Percentiles rank a stretch among this genome's conserved stretches.
phyloP scores from a whole-genome alignment of 345 rosid species.

The Populus alba region DNA sequence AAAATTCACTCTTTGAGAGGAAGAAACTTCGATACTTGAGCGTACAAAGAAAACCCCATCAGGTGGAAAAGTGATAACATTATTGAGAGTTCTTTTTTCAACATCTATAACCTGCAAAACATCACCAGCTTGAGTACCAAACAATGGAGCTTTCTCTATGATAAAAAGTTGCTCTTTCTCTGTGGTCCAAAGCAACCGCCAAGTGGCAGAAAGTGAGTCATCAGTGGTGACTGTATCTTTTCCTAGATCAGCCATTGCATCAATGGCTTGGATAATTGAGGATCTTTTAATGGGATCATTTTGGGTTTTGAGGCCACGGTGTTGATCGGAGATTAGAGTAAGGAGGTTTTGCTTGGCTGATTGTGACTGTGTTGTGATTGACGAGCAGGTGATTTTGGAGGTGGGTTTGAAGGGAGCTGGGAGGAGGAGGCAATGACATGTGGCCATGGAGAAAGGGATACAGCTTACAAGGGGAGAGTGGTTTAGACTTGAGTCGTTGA shows the following conservation, averaged over 20 bases:
- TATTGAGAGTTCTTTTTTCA: slow-evolving; percentile 49
- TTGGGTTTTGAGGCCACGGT: slow-evolving; percentile 81
- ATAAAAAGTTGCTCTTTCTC: slow-evolving; percentile 95
- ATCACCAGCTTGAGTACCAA: slow-evolving; percentile 74
- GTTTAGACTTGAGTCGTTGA: background rate
- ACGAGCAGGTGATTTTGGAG: slow-evolving; percentile 34
- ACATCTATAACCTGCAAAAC: slow-evolving; percentile 91
- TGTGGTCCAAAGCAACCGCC: slow-evolving; percentile 90
- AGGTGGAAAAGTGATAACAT: slow-evolving; percentile 90
- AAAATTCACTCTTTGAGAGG: slow-evolving; percentile 77
- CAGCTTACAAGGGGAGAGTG: background rate
- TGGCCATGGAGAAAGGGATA: slow-evolving; percentile 1
- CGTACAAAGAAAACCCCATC: slow-evolving; percentile 88
- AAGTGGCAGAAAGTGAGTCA: slow-evolving; percentile 64
- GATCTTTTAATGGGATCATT: slow-evolving; percentile 50
- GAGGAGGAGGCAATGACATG: slow-evolving; percentile 8
- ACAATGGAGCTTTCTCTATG: slow-evolving; percentile 70
- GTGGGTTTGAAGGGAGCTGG: slow-evolving; percentile 13
- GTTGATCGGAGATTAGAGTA: slow-evolving; percentile 68
- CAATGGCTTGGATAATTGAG: slow-evolving; percentile 63
- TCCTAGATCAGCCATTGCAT: slow-evolving; percentile 58
- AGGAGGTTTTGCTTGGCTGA: slow-evolving; percentile 61
- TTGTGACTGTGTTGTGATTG: slow-evolving; percentile 32
- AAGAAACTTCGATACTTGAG: slow-evolving; percentile 62
- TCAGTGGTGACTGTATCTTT: slow-evolving; percentile 55